Evolutionary conservation across 768 basidiomycete genomes (phyloP).

Genomic region (Scleroderma bovista): DNA sequence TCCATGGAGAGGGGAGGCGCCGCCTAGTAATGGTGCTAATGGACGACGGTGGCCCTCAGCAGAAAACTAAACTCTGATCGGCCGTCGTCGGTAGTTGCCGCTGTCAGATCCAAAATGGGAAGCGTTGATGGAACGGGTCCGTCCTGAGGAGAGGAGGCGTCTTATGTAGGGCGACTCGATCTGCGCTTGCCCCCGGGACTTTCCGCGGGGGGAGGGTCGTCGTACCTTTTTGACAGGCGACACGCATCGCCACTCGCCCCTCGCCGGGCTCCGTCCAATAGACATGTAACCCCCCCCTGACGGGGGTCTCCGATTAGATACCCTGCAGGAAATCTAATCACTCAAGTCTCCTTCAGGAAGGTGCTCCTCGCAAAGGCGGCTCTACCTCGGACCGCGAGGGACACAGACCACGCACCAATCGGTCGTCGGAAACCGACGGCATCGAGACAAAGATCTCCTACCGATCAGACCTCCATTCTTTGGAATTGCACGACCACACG

Average conservation of each 20-base stretch:
- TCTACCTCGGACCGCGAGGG: too few relatives aligned
- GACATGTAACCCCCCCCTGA: too few relatives aligned
- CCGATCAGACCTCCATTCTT: background rate
- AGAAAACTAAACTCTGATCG: conserved; percentile 48
- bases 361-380: too few relatives aligned
- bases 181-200: background rate
- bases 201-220: too few relatives aligned
- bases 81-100: conserved; percentile 52
- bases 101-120: conserved; percentile 33
- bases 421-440: background rate
- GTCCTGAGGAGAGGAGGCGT: conserved; percentile 3
- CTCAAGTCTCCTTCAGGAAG: too few relatives aligned
- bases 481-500: conserved; percentile 9
- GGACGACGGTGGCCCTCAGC: conserved; percentile 12
- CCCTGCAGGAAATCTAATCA: too few relatives aligned
- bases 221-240: conserved; percentile 17
- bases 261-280: conserved; percentile 27
- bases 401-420: too few relatives aligned
- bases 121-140: conserved; percentile 22
- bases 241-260: conserved; percentile 22
- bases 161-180: too few relatives aligned
- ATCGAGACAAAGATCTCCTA: background rate
- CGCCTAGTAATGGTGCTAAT: too few relatives aligned
- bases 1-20: conserved; percentile 40
- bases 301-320: too few relatives aligned